Evolutionary conservation across 2,329 filamentous ascomycete species (phyloP), one percentile per base, ranked within the genome.

Genomic region (Penicillium polonicum): DNA sequence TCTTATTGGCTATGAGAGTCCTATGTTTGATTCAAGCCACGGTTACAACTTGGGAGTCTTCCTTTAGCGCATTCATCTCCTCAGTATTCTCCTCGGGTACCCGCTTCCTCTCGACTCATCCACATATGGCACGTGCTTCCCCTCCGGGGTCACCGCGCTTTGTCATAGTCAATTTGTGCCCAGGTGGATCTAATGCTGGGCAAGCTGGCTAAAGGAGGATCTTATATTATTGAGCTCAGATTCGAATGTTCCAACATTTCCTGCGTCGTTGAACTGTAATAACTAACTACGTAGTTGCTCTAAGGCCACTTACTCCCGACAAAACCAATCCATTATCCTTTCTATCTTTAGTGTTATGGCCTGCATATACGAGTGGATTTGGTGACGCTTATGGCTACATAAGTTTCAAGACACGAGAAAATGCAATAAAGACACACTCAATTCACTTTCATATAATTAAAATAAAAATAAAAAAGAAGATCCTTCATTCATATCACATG

Each of bases 401-500:
- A 35, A 17, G 12, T 10, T 27, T 17, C 4, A 38, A 29, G 17
- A 19, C 6, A 41, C 9, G n/a, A 29, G 13, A 36, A 21, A 52
- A 41, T 12, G 1, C 2, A 52, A 42, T 12, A 15, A 15, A 33
- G 31, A 15, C 31, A 13, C 31, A 10, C 13, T 43, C n/a, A 46
- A 39, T 53, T 31, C 5, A 38, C 25, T 48, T 38, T 38, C 29
- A 38, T 39, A 7, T 35, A 35, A 0, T 27, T 27, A 52, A 48
- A 39, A 17, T 27, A 9, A 8, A 2, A 33, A 19, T 23, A 52
- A 48, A 44, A 21, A 27, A 31, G 9, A 46, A 31, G 1, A 41
- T 56, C 17, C 27, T 41, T 57, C 35, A 46, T 33, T 52, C 48
- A 13, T 52, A 46, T 19, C 42, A 42, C 54, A 33, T 57, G 35